Base-by-base conservation (phyloP, 441 rosid genomes). In the Euphorbia schlechtendalii region DNA sequence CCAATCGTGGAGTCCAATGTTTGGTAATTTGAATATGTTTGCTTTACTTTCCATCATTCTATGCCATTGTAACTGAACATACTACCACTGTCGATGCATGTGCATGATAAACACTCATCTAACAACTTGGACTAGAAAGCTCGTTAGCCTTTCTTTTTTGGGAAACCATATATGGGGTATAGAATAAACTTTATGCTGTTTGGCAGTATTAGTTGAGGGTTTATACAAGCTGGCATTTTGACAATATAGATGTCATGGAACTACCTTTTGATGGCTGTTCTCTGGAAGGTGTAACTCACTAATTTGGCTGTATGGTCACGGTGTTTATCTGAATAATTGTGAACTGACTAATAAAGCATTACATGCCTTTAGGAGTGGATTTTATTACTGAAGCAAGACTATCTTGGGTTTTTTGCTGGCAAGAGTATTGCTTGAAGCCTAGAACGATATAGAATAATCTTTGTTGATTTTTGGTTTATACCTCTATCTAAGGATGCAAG, bases 1-100 rank as follows among this genome's bases (percentile, higher is more conserved):
- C 73, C 82, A 80, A 71, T 80, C 84, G 60, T 82, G 86, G 86
- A 82, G 84, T 56, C 86, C 86, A 66, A 82, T 82, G 86, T 82
- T 80, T 51, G 82, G 86, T 82, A 76, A 70, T 70, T 61, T 11
- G 32, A 18, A 22, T 28, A 65, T 68, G 2, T 43, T 20, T 17
- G 21, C n/a, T 73, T 60, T 13, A 32, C 20, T 58, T 17, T 64
- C 48, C 48, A 43, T 10, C 17, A 43, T 43, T 43, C 17, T 25
- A 28, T 45, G 8, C 18, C 7, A 43, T 21, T 0, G 9, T 15
- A 20, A 22, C 21, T 53, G 41, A 38, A 36, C 13, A 21, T 21
- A 38, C 59, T 21, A 49, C 28, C 27, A 17, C 28, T 34, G 17
- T 53, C 32, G 38, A 12, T 30, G 17, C 49, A 5, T 21, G n/a